Base-by-base conservation (phyloP, 768 basidiomycete species). In the Sporobolomyces pararoseus region DNA sequence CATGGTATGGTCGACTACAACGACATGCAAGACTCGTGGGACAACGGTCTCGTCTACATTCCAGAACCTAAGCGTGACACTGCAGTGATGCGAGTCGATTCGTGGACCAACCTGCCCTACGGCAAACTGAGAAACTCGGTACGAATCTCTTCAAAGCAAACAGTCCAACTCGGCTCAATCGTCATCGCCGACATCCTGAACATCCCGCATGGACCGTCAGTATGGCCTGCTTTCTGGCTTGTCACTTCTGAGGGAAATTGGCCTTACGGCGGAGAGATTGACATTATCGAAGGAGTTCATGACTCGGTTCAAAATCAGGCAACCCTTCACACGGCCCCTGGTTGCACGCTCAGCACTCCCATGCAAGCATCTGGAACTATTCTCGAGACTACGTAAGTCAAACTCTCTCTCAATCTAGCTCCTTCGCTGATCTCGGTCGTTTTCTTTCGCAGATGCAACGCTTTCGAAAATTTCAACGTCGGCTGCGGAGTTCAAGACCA, bases 271-370 rank as follows among this genome's bases (percentile, higher is more conserved):
- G 76, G 74, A 52, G 65, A 68, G 16, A 63, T 63, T 52, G 67
- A 68, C 37, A 37, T 68, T 19, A 47, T 68, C 42, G 67, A 68
- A n/a, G 59, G 60, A 19, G 69, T 71, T 2, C 52, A 71, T 47
- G 29, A 66, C 64, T 83, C 83, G 47, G 82, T 82, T 6, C 80
- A 82, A 65, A 89, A 87, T 70, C 87, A 88, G 77, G 85, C 88
- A 83, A 83, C 90, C 0, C 81, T 91, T 23, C 90, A 91, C 78
- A 90, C 89, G 0, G 80, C 82, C 42, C 78, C 84, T 0, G 84
- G 68, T 2, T 71, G 70, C 37, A 64, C 65, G 29, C 74, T 68
- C 58, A 25, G 23, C 50, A 49, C 42, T 7, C 59, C 78, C 67
- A 78, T 73, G 78, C 72, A 60, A 29, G 64, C 64, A 4, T 35